Base-by-base conservation (phyloP, 495 filamentous ascomycete species). In the Lindgomyces ingoldianus region DNA sequence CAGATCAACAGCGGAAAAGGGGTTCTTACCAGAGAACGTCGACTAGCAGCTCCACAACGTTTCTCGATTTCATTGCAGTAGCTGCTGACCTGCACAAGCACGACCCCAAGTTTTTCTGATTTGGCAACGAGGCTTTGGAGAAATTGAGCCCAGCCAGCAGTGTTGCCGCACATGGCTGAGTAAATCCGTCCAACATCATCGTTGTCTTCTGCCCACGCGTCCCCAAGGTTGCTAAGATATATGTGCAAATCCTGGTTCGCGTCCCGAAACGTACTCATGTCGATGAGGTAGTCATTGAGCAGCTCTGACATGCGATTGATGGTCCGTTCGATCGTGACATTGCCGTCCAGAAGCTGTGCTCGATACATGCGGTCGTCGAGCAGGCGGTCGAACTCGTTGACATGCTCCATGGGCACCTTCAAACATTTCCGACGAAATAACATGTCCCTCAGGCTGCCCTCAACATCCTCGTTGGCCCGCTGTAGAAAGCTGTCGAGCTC, bases 401-500 rank as follows among this genome's bases (percentile, higher is more conserved):
- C 81, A 69, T 96, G 93, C 64, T 89, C 83, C 72, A 98, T 82
- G 3, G 95, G 94, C 21, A 98, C 73, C 65, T 87, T 89, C 54
- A 98, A 80, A 70, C 89, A 86, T 50, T 87, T 85, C 27, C 97
- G 83, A 70, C 96, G 84, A 62, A 89, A 85, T 69, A 87, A 84
- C 75, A 98, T 91, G 30, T 93, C 90, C 47, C 82, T 74, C 57
- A 86, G 86, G 4, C 92, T 91, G n/a, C 92, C 77, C 26, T 88
- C 83, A 52, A 98, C 89, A 74, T 97, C 93, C 60, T 94, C 91
- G 11, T 88, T 83, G 0, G 91, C 91, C 33, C 85, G 83, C 69
- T 94, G 89, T 12, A 97, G 76, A 73, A 96, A 97, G 60, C 87
- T 85, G 74, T 98, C 94, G 36, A 98, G 81, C 72, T 97, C 95